phyloP scores from a whole-genome alignment of 768 basidiomycete genomes.

The Termitomyces sp. region DNA sequence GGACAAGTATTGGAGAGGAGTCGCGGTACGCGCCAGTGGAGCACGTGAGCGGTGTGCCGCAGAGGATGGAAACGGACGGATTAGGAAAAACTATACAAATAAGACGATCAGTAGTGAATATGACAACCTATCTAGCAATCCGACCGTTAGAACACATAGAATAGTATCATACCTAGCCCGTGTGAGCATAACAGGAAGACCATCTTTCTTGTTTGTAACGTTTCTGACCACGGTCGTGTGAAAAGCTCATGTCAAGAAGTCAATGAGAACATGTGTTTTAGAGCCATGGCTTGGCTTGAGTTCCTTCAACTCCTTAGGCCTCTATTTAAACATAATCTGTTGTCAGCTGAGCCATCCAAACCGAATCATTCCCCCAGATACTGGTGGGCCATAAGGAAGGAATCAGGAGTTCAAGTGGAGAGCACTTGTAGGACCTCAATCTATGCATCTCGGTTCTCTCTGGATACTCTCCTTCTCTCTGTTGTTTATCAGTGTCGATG shows the following conservation, averaged over 20 bases:
- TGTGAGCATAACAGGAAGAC: neutral
- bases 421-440: neutral
- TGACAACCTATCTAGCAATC: neutral
- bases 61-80: neutral
- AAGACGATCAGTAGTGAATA: too few species aligned
- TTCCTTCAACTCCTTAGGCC: neutral
- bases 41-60: too few species aligned
- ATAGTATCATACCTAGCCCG: too few species aligned
- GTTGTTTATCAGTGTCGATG: slow-evolving; percentile 1
- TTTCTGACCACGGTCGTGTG: neutral
- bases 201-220: neutral
- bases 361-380: neutral
- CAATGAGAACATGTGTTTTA: neutral
- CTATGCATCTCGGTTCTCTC: neutral
- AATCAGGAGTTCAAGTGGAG: neutral
- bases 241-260: neutral
- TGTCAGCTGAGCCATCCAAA: neutral
- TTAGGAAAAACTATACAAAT: too few species aligned
- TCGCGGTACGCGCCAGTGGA: too few species aligned
- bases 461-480: neutral
- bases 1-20: neutral
- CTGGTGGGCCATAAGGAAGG: neutral
- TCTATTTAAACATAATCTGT: neutral
- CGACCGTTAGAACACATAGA: too few species aligned
- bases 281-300: neutral